These are phyloP conservation scores for Rutstroemia sydowiana DNA, from an alignment of 2,329 filamentous ascomycete species.

Conservation along the genomic window DNA sequence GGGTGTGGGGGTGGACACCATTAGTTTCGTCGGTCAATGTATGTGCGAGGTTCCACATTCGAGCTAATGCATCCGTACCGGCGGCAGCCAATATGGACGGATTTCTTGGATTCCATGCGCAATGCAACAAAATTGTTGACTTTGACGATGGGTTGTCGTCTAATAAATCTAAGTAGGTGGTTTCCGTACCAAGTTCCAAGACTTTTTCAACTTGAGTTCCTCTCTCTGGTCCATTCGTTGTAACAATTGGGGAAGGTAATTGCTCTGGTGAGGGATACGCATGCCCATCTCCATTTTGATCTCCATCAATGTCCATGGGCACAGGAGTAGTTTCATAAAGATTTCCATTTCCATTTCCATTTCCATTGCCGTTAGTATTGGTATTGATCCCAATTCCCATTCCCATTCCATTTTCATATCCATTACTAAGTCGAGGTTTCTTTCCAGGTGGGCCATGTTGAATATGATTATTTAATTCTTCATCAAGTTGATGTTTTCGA, in stretches of 20 bases:
- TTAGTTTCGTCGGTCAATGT: constrained; percentile 32
- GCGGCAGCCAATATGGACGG: constrained; percentile 59
- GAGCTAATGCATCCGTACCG: constrained; percentile 63
- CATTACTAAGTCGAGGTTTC: constrained; percentile 54
- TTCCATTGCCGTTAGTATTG: neutral
- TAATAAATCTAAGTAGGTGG: constrained; percentile 52
- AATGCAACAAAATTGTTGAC: constrained; percentile 53
- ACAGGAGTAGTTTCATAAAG: constrained; percentile 41
- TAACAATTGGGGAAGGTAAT: constrained; percentile 44
- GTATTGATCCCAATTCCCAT: too few relatives aligned
- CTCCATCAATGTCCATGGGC: constrained; percentile 41
- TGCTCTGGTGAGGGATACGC: constrained; percentile 55
- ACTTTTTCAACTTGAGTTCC: constrained; percentile 59
- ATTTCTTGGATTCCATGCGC: constrained; percentile 61
- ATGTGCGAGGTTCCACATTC: constrained; percentile 58
- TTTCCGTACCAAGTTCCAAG: constrained; percentile 50
- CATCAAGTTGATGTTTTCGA: constrained; percentile 28
- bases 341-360: constrained; percentile 9
- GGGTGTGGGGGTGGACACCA: neutral
- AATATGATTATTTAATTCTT: constrained; percentile 31
- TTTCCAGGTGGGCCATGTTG: constrained; percentile 52
- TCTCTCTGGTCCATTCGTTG: constrained; percentile 55
- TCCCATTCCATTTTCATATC: constrained; percentile 50
- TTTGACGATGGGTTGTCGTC: constrained; percentile 32
- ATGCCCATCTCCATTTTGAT: constrained; percentile 43